These are phyloP conservation scores for Urochloa ruziziensis DNA, from an alignment of 176 grass and related monocot species.

Conservation along the genomic window DNA sequence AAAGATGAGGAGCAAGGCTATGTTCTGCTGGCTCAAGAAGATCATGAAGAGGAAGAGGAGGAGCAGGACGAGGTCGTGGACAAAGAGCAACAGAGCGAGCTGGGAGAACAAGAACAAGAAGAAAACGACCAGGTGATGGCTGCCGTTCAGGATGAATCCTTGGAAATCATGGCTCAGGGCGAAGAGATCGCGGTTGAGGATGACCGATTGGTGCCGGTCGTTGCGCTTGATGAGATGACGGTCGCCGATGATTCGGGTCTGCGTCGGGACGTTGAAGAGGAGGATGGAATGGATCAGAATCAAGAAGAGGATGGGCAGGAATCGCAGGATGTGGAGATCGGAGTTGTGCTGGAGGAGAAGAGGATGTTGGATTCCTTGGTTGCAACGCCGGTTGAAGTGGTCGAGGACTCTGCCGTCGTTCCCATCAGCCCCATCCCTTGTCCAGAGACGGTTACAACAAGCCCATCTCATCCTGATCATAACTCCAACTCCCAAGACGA, in stretches of 20 bases:
- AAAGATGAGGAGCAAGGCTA: no score
- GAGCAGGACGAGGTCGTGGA: no score
- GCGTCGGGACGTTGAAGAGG: slow-evolving; percentile 14
- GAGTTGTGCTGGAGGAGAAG: slow-evolving; percentile 58
- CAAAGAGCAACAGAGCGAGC: no score
- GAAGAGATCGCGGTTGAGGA: slow-evolving; percentile 30
- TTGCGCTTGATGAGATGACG: slow-evolving; percentile 54
- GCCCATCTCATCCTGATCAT: not conserved
- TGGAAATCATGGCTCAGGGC: not conserved
- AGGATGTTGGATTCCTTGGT: slow-evolving; percentile 33
- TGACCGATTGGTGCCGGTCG: slow-evolving; percentile 43
- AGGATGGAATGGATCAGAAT: not conserved
- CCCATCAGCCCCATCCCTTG: not conserved
- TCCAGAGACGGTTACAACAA: not conserved
- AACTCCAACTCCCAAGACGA: not conserved
- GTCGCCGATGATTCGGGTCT: slow-evolving; percentile 34
- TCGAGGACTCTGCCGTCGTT: slow-evolving; percentile 19
- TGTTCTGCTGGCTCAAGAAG: no score
- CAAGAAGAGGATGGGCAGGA: not conserved
- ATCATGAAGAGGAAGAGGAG: no score
- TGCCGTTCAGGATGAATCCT: no score
- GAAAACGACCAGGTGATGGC: no score
- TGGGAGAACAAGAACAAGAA: no score
- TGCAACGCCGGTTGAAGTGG: not conserved
- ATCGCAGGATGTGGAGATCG: slow-evolving; percentile 30